Conservation (phyloP, 1,284 basidiomycete genomes). For the Rhodofomes roseus region DNA sequence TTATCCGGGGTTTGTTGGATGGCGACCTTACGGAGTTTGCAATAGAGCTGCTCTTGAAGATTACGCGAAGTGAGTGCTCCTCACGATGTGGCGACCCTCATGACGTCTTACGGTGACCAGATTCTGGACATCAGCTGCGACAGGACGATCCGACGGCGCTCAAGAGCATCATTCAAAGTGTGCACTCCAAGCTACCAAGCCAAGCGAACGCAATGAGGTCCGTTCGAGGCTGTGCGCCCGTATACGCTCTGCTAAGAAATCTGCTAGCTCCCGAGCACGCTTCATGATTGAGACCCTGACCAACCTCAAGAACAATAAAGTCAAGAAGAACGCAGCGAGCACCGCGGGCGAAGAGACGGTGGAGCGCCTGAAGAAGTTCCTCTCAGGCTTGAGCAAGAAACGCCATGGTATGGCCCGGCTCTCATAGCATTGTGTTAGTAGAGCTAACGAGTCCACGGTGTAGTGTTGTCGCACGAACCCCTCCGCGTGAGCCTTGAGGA, state of each 20-base stretch:
- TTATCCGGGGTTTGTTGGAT: slow-evolving; percentile 79
- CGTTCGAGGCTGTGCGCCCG: slow-evolving; percentile 2
- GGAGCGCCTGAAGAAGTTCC: slow-evolving; percentile 82
- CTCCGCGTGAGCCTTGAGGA: slow-evolving; percentile 84
- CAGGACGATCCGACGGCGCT: slow-evolving; percentile 83
- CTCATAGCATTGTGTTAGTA: not conserved
- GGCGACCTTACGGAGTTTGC: slow-evolving; percentile 69
- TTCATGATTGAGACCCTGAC: slow-evolving; percentile 93
- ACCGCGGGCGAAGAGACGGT: slow-evolving; percentile 71
- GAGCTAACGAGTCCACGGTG: too few relatives aligned
- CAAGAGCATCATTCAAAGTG: slow-evolving; percentile 81
- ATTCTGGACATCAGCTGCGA: slow-evolving; percentile 84
- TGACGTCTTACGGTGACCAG: slow-evolving; percentile 34
- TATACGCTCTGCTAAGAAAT: not conserved
- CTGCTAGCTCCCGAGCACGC: slow-evolving; percentile 68
- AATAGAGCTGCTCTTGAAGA: slow-evolving; percentile 86
- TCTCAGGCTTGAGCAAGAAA: slow-evolving; percentile 73
- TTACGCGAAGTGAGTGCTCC: slow-evolving; percentile 70
- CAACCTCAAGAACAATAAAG: slow-evolving; percentile 89
- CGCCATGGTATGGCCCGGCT: slow-evolving; percentile 52
- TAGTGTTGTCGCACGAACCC: slow-evolving; percentile 81
- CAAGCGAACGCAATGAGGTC: slow-evolving; percentile 61
- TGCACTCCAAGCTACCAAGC: slow-evolving; percentile 68
- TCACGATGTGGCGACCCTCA: not conserved
- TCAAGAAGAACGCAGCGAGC: slow-evolving; percentile 57